Conservation (phyloP, 2,329 filamentous ascomycete genomes). For the Neonectria hederae region DNA sequence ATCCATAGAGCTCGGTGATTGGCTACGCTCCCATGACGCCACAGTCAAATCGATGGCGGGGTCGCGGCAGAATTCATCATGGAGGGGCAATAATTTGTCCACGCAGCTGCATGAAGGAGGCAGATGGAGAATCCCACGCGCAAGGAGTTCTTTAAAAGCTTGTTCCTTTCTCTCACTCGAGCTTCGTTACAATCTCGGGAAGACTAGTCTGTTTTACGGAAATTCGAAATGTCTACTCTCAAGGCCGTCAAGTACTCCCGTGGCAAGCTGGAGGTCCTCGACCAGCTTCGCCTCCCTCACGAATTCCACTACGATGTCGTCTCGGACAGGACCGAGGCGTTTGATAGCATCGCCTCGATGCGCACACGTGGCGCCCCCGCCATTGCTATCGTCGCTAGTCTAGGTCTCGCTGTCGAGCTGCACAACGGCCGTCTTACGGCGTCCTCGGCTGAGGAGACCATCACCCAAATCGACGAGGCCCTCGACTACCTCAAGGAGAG, state of each 20-base stretch:
- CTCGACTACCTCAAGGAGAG: slow-evolving; percentile 89
- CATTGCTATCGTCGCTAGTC: slow-evolving; percentile 95
- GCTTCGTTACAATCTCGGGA: not conserved
- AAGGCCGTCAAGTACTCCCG: slow-evolving; percentile 81
- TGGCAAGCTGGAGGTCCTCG: slow-evolving; percentile 78
- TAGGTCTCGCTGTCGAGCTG: slow-evolving; percentile 88
- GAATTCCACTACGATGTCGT: slow-evolving; percentile 81
- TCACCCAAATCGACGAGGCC: slow-evolving; percentile 77
- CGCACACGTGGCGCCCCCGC: slow-evolving; percentile 83
- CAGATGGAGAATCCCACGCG: not conserved
- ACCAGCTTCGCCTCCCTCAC: slow-evolving; percentile 85
- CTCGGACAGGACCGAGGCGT: slow-evolving; percentile 76
- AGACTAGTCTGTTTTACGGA: not conserved
- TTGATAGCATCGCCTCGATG: slow-evolving; percentile 86
- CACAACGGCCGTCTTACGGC: slow-evolving; percentile 61
- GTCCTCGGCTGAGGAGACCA: slow-evolving; percentile 62
- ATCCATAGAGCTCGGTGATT: slow-evolving; percentile 18
- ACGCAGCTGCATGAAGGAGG: not conserved
- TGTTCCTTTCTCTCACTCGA: not conserved
- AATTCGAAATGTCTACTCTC: slow-evolving; percentile 62
- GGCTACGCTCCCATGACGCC: slow-evolving; percentile 31
- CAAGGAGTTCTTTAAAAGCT: not conserved
- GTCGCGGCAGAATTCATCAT: slow-evolving; percentile 45
- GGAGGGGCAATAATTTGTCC: slow-evolving; percentile 42
- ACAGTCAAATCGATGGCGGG: slow-evolving; percentile 38